Evolutionary conservation across 2,329 filamentous ascomycete genomes (phyloP), one percentile per base, ranked within the genome.

Genomic region (Ceratocystis lukuohia): DNA sequence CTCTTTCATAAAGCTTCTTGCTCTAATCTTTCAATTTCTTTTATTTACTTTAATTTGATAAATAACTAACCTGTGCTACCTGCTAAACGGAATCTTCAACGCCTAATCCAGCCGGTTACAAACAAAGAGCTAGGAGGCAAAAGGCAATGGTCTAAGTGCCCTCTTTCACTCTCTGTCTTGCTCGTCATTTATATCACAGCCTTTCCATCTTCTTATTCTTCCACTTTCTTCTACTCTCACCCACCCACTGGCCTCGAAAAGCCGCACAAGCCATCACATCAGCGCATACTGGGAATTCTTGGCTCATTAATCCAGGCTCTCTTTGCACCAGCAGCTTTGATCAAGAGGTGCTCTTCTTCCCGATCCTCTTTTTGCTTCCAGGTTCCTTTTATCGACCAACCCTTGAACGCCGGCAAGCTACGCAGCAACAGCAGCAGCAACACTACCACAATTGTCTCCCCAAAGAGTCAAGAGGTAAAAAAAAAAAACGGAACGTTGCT

Each of bases 181-280:
- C 48, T 15, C 22, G 48, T 53, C 48, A 4, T 53, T 28, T 25
- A 53, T 28, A 22, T 62, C 41, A 44, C n/a, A 8, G 28, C 50
- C 20, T 33, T 20, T 46, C 25, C 33, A 61, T 46, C 15, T 30
- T 53, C 8, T 56, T 48, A 15, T 25, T 15, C 48, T 53, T 61
- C 44, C 17, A 46, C 12, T 46, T 46, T 46, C 10, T 62, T 25
- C 33, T 15, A 46, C 37, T 45, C 48, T 28, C 48, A 25, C 48
- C 8, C 22, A 28, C 28, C 17, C 15, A 33, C 56, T 59, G 56
- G 56, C 56, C 56, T 59, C 56, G 56, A 59, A 59, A 41, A 37
- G 17, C 28, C 56, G 56, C 56, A 59, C 56, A 59, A 59, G 56
- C 56, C 56, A 59, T 59, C 56, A 30, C 56, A 59, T 59, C 56